Evolutionary conservation across 345 rosid genomes (phyloP).

Genomic region (Angophora floribunda): DNA sequence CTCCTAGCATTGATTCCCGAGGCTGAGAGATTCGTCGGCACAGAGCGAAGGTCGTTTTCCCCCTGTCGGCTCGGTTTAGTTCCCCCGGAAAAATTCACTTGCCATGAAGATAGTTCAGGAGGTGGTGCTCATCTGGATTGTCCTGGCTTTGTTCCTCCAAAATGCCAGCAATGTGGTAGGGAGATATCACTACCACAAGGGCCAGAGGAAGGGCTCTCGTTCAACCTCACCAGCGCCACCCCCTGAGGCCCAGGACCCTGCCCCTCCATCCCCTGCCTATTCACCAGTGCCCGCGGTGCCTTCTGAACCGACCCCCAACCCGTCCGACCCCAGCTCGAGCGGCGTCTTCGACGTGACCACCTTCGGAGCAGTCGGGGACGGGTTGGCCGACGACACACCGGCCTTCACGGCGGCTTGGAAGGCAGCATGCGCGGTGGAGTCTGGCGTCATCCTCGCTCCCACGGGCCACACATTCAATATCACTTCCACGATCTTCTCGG

Average conservation of each 20-base stretch:
- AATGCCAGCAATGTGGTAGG: constrained; percentile 40
- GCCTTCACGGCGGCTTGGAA: constrained; percentile 86
- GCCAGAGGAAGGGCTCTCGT: constrained; percentile 5
- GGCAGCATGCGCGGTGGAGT: constrained; percentile 73
- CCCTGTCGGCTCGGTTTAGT: not conserved
- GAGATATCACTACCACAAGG: constrained; percentile 66
- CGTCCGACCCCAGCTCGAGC: constrained; percentile 20
- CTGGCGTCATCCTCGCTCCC: constrained; percentile 58
- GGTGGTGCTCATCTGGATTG: constrained; percentile 6
- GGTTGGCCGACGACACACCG: constrained; percentile 62
- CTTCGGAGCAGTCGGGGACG: constrained; percentile 86
- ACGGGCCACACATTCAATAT: constrained; percentile 52
- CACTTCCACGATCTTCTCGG: constrained; percentile 87
- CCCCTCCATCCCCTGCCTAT: constrained; percentile 11
- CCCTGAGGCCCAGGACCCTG: not conserved
- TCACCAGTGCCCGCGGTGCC: constrained; percentile 22
- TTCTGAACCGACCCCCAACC: constrained; percentile 55
- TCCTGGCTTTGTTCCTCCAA: not conserved
- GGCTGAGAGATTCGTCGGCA: not conserved
- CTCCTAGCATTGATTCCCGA: not conserved
- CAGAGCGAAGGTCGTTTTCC: not conserved
- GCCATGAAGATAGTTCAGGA: constrained; percentile 17
- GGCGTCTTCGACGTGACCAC: constrained; percentile 56
- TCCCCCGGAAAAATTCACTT: not conserved
- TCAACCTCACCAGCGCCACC: constrained; percentile 11